Conservation (phyloP, 2,329 filamentous ascomycete genomes). For the Rasamsonia emersonii region DNA sequence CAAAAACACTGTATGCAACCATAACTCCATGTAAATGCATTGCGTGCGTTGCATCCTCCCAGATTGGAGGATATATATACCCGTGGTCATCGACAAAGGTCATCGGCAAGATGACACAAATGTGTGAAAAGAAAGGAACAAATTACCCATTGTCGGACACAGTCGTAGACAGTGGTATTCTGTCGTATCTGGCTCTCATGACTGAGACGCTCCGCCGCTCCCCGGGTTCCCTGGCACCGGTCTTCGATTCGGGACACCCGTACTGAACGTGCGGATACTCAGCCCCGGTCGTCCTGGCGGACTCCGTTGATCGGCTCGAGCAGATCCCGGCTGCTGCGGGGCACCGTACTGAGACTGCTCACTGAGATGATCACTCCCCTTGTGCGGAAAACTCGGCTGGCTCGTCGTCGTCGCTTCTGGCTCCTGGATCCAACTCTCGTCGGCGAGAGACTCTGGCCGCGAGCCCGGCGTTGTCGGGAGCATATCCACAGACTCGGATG, state of each 20-base stretch:
- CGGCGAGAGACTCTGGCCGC: constrained; percentile 24
- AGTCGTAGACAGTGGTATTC: too few species aligned
- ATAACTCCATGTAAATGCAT: too few species aligned
- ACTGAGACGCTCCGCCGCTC: too few species aligned
- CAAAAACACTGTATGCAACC: too few species aligned
- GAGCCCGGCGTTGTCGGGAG: constrained; percentile 29
- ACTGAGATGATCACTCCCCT: constrained; percentile 5
- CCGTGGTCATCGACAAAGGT: too few species aligned
- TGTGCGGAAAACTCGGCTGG: constrained; percentile 23
- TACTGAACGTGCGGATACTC: constrained; percentile 22
- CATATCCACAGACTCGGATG: constrained; percentile 32
- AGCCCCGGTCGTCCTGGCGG: constrained; percentile 16
- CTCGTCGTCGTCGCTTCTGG: constrained; percentile 13
- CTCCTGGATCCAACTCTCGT: constrained; percentile 20
- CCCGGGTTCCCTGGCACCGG: constrained; percentile 27
- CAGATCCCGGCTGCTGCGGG: constrained; percentile 20
- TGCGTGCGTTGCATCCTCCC: too few species aligned
- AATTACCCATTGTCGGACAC: too few species aligned
- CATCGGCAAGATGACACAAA: too few species aligned
- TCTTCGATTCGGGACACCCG: constrained; percentile 30
- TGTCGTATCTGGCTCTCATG: too few species aligned
- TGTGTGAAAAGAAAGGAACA: too few species aligned
- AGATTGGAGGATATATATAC: too few species aligned
- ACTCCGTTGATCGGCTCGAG: constrained; percentile 8
- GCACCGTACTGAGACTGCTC: too few species aligned